Conservation (phyloP, 768 basidiomycete genomes). For the Hygrophorus pudorinus region DNA sequence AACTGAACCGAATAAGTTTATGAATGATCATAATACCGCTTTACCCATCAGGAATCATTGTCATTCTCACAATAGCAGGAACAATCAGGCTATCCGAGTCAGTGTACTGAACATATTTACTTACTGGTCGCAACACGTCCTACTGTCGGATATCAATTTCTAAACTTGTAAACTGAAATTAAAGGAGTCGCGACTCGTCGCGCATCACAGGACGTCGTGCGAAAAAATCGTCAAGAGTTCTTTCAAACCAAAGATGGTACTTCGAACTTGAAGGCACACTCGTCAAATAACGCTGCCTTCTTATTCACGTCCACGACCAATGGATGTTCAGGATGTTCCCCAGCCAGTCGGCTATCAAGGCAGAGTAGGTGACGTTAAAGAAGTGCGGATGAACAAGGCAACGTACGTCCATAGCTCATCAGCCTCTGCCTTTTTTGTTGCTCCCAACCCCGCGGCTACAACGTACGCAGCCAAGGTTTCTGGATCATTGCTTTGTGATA, state of each 20-base stretch:
- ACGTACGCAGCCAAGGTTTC: slow-evolving; percentile 62
- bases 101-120: too few relatives aligned
- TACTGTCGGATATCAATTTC: too few relatives aligned
- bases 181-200: background rate
- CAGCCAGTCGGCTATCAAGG: slow-evolving; percentile 26
- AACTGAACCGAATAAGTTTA: too few relatives aligned
- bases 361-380: slow-evolving; percentile 4
- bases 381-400: background rate
- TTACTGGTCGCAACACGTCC: too few relatives aligned
- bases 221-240: too few relatives aligned
- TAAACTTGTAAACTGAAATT: background rate
- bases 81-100: too few relatives aligned
- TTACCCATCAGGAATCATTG: too few relatives aligned
- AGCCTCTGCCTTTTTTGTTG: slow-evolving; percentile 47
- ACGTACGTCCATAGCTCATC: slow-evolving; percentile 65
- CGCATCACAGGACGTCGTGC: background rate
- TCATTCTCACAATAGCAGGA: too few relatives aligned
- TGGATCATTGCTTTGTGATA: slow-evolving; percentile 44
- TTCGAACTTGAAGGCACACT: slow-evolving; percentile 43
- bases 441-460: slow-evolving; percentile 53
- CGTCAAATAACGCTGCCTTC: slow-evolving; percentile 60
- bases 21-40: too few relatives aligned
- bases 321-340: slow-evolving; percentile 60
- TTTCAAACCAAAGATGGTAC: slow-evolving; percentile 41
- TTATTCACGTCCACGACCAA: slow-evolving; percentile 49